Conservation (phyloP, 345 rosid genomes). For the Ricinus communis region DNA sequence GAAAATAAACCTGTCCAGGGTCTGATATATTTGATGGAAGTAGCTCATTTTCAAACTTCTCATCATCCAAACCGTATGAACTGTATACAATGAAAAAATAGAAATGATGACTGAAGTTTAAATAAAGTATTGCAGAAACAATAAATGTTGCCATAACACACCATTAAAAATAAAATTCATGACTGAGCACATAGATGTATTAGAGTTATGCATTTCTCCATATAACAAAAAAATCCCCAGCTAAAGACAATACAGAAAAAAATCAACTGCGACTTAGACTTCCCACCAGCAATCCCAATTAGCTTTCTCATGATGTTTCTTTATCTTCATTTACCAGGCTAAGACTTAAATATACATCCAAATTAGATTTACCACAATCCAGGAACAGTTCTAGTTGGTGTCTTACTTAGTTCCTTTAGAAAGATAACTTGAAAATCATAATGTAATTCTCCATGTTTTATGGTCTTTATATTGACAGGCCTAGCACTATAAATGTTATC, state of each 20-base stretch:
- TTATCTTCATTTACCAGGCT: not conserved
- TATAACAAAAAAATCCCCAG: not conserved
- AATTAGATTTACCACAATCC: not conserved
- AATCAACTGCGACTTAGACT: not conserved
- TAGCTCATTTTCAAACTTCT: slow-evolving; percentile 71
- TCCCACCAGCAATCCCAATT: too few species aligned
- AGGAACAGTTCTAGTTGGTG: not conserved
- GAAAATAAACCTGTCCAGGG: slow-evolving; percentile 66
- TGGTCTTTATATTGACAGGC: not conserved
- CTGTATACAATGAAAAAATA: slow-evolving; percentile 40
- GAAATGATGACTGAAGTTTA: not conserved
- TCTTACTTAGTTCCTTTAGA: not conserved
- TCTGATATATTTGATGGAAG: slow-evolving; percentile 69
- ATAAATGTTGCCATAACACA: not conserved
- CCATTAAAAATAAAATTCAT: not conserved
- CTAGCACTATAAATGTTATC: not conserved
- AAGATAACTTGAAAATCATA: not conserved
- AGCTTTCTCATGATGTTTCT: not conserved
- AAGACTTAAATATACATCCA: not conserved
- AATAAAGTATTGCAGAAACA: not conserved
- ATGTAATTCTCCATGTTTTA: not conserved
- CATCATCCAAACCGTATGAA: slow-evolving; percentile 76
- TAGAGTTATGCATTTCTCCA: not conserved
- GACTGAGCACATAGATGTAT: not conserved
- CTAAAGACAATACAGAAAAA: not conserved